Conservation (phyloP, 2,329 filamentous ascomycete genomes). For the Ceratocystis colombiana region DNA sequence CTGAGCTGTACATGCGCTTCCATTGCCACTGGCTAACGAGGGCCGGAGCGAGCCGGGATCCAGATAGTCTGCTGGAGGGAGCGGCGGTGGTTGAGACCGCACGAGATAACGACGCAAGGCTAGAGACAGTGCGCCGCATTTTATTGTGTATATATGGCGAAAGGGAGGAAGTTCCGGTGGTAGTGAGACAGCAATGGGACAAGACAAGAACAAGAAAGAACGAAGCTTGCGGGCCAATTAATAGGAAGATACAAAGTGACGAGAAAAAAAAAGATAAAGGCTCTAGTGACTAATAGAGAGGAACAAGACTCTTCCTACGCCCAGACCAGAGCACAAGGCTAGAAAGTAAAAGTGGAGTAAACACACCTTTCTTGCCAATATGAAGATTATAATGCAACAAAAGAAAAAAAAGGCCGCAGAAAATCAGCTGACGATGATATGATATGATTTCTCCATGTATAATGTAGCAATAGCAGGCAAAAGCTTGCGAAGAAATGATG, state of each 20-base stretch:
- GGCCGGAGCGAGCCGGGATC: slow-evolving; percentile 1
- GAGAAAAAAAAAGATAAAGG: neutral
- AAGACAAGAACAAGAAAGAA: neutral
- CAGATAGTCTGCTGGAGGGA: neutral
- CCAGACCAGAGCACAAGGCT: neutral
- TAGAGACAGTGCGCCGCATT: slow-evolving; percentile 24
- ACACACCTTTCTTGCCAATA: neutral
- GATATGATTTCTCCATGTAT: no score
- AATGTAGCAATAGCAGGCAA: no score
- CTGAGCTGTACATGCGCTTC: slow-evolving; percentile 29
- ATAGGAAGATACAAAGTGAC: neutral
- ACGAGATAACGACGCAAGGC: slow-evolving; percentile 18
- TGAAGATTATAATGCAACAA: neutral
- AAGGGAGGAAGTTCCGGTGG: neutral
- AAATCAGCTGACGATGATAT: neutral
- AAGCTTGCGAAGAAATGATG: neutral
- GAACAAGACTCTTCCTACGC: no score
- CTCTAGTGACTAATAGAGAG: neutral
- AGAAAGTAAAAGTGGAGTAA: slow-evolving; percentile 3
- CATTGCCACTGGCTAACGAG: slow-evolving; percentile 18
- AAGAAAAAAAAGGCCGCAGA: neutral
- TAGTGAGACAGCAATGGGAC: neutral
- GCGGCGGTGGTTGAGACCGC: slow-evolving; percentile 12
- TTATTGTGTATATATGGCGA: neutral
- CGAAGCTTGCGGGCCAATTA: neutral